Evolutionary conservation across 2,329 filamentous ascomycete species (phyloP), one percentile per base, ranked within the genome.

Genomic region (Periconia sp.): DNA sequence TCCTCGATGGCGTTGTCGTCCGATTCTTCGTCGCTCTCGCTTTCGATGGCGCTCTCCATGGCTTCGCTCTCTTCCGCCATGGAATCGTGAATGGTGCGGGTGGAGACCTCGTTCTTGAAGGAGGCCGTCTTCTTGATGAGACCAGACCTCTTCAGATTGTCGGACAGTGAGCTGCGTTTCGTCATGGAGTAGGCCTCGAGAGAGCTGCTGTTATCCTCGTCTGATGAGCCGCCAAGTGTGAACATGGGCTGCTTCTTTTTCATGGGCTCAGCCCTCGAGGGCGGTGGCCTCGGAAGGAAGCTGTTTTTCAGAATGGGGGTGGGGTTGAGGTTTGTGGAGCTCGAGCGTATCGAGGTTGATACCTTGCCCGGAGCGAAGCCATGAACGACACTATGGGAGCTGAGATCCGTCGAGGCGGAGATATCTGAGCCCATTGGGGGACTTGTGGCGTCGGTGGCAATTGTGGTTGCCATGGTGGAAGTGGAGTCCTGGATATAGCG

Each of bases 331-430:
- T 82, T 81, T 57, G 75, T 85, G 11, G 33, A 14, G 65, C 79
- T 84, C 58, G 78, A 88, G 60, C 86, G 83, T 64, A 86, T 85
- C 0, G 86, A 89, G 1, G 85, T 88, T 10, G 86, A 87, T 41
- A 88, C 81, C 55, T 88, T 85, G 23, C 89, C 87, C 1, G 90
- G 90, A 6, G 89, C 90, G 75, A 97, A 96, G 53, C 92, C 92
- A 59, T 90, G 89, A 49, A 96, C 87, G 53, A 96, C 84, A 58
- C 87, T 92, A 55, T 86, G 82, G 14, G 81, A 79, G 63, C 82
- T 81, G 58, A 85, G 74, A 47, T 85, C 83, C 11, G 83, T 85
- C 1, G 82, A 82, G 27, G 86, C 85, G 51, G 85, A 90, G 7
- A 81, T 82, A 63, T 88, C 85, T 47, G 84, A 86, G 37, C 80